Percentiles rank a stretch among this genome's conserved stretches.
Evolutionary conservation across 257 asterid genomes (phyloP).

Genomic region (Solanum arcanum): DNA sequence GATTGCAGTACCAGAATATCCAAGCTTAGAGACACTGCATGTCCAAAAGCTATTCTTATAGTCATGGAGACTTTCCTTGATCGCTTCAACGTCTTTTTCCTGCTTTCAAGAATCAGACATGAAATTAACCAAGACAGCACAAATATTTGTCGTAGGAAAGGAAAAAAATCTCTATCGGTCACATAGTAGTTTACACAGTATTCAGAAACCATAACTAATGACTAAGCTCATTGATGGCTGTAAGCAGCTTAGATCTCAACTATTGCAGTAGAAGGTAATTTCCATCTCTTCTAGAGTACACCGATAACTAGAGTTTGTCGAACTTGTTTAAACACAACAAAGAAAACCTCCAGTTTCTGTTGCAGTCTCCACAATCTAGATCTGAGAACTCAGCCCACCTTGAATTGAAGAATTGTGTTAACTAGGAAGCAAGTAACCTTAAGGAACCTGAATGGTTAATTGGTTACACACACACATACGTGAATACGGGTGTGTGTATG

Average conservation of each 20-base stretch:
- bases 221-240: background rate
- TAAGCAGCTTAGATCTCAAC: background rate
- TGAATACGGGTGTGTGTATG: background rate
- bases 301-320: background rate
- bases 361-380: background rate
- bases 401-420: background rate
- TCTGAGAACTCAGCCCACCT: background rate
- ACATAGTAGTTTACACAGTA: background rate
- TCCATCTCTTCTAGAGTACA: background rate
- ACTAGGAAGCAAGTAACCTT: background rate
- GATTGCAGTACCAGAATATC: slow-evolving; percentile 92
- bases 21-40: slow-evolving; percentile 81
- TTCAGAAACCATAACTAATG: background rate
- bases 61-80: slow-evolving; percentile 60
- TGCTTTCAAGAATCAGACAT: slow-evolving; percentile 22
- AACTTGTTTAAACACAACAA: background rate
- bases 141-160: background rate
- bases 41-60: slow-evolving; percentile 86
- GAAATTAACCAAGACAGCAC: background rate
- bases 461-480: background rate
- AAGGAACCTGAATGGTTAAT: background rate
- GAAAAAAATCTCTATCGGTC: background rate
- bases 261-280: background rate
- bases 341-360: background rate
- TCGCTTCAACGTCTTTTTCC: slow-evolving; percentile 83